Percentiles rank a stretch among this genome's conserved stretches.
Evolutionary conservation across 306 rosid species (phyloP).

Genomic region (Vicia sativa): DNA sequence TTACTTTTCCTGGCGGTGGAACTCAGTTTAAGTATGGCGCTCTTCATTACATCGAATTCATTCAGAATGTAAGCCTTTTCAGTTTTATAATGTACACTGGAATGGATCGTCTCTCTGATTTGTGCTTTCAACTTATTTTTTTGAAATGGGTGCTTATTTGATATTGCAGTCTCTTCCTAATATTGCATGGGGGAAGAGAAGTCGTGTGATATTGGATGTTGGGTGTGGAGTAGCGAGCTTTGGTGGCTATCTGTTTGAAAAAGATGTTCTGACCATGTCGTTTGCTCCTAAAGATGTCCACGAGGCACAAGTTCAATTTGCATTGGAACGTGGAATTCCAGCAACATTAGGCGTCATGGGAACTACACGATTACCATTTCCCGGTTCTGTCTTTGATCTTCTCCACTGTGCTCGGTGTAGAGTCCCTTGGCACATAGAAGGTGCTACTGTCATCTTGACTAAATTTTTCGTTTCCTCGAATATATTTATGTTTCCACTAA

Average conservation of each 20-base stretch:
- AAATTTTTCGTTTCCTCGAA: neutral
- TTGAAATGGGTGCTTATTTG: constrained; percentile 3
- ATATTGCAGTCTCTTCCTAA: constrained; percentile 63
- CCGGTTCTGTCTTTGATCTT: constrained; percentile 78
- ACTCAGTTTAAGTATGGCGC: constrained; percentile 88
- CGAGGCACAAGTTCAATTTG: constrained; percentile 92
- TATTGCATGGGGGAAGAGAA: constrained; percentile 88
- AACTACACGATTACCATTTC: constrained; percentile 70
- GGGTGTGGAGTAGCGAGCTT: constrained; percentile 97
- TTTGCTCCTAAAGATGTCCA: constrained; percentile 94
- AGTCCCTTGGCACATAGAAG: constrained; percentile 96
- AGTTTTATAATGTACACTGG: too few relatives aligned
- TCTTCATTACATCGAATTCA: constrained; percentile 82
- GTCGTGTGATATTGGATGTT: constrained; percentile 78
- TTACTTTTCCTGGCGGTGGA: constrained; percentile 92
- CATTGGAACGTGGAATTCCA: constrained; percentile 89
- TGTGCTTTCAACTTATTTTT: too few relatives aligned
- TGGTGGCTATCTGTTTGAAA: constrained; percentile 80
- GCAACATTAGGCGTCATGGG: constrained; percentile 88
- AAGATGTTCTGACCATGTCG: constrained; percentile 82
- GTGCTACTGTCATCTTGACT: constrained; percentile 38
- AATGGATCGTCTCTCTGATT: too few relatives aligned
- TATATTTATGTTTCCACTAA: neutral
- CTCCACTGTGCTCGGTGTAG: constrained; percentile 94
- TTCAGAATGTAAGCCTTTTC: constrained; percentile 64